These are phyloP conservation scores for Penicillium turbatum DNA, from an alignment of 495 filamentous ascomycete species.

Conservation along the genomic window DNA sequence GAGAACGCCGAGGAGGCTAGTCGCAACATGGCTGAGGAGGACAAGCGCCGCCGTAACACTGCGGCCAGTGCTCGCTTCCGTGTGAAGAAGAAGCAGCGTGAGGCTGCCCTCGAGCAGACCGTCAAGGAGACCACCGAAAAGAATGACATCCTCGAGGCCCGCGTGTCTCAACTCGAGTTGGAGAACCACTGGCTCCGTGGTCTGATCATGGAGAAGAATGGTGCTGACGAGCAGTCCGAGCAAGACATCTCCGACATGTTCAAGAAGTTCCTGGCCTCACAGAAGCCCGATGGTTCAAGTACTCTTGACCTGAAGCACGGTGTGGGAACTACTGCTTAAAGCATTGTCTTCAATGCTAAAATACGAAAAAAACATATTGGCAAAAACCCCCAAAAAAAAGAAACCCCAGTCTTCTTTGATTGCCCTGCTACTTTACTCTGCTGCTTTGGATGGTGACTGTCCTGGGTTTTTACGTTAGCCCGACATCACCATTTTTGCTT, in stretches of 20 bases:
- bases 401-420: conserved; percentile 6
- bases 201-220: conserved; percentile 90
- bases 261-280: conserved; percentile 45
- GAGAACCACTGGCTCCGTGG: conserved; percentile 98
- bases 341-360: conserved; percentile 1
- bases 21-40: conserved; percentile 86
- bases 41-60: conserved; percentile 96
- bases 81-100: conserved; percentile 99
- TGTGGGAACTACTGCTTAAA: conserved; percentile 33
- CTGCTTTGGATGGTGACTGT: conserved; percentile 6
- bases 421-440: conserved; percentile 6
- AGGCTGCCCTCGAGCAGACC: conserved; percentile 82
- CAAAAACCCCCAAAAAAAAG: conserved; percentile 13
- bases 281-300: conserved; percentile 34
- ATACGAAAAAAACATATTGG: conserved; percentile 10
- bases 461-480: neutral
- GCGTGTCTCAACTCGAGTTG: conserved; percentile 80
- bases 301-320: conserved; percentile 37
- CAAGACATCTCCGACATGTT: conserved; percentile 47
- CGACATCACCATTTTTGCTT: neutral
- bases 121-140: conserved; percentile 89
- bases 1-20: conserved; percentile 41
- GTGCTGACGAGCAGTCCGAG: conserved; percentile 38
- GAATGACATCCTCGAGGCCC: conserved; percentile 70
- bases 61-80: conserved; percentile 93